Base-by-base conservation (phyloP, 306 rosid species). In the Prunus persica region DNA sequence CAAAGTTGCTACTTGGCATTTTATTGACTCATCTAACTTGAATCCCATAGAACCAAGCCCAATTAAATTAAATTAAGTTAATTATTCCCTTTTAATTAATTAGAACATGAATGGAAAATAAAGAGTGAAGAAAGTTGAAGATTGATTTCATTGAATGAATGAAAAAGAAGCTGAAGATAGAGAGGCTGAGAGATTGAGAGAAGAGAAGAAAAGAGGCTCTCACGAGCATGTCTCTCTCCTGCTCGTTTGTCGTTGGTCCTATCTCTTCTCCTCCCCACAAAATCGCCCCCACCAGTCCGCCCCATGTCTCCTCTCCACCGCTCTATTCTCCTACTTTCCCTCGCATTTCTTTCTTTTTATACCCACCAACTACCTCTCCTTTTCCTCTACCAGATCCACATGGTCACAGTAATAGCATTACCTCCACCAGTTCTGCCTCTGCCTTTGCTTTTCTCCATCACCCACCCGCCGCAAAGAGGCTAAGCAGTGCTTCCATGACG, bases 201-300 rank as follows among this genome's bases (percentile, higher is more conserved):
- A 18, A 8, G 27, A 20, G 56, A 6, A 15, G 16, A 20, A 11
- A 24, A n/a, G 25, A 49, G 52, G 18, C 2, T 15, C 15, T 49
- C 13, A 16, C 1, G 74, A 72, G 10, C 11, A 78, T 78, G 82
- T 66, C 73, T 55, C 62, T 28, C 54, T 73, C 60, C 41, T 34
- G 41, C 41, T 34, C 41, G 13, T 11, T 60, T 65, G 55, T 54
- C 19, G 67, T 67, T 65, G 32, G 16, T 71, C 74, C 64, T 67
- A 6, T 78, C 20, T 77, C 67, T 80, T 82, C 82, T 76, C 84
- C 75, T 22, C 54, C 83, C 71, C 79, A 77, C 46, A 69, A 75
- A 81, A 79, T 15, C 57, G 75, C 30, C 51, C 15, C 32, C 65
- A 52, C 65, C 32, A 15, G 43, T 62, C 43, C 43, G 43, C 12